These are phyloP conservation scores for Isabelozyma gotoi DNA, from an alignment of 805 yeast species.

Conservation along the genomic window DNA sequence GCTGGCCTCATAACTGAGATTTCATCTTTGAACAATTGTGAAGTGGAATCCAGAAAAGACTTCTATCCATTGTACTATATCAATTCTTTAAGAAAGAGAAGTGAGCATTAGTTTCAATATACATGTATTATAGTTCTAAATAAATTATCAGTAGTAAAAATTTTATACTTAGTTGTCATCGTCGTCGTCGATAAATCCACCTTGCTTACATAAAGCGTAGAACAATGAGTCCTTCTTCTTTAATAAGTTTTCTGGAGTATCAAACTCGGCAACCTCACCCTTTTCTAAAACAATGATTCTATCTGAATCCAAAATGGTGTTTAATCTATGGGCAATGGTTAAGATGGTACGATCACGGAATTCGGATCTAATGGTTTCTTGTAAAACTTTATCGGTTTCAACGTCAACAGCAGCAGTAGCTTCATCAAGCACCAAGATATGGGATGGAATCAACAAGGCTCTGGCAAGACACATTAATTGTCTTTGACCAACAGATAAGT, in stretches of 20 bases:
- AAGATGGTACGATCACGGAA: conserved; percentile 76
- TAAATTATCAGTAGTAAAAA: not conserved
- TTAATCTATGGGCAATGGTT: conserved; percentile 82
- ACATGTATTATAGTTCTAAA: not conserved
- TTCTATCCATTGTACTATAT: conserved; percentile 51
- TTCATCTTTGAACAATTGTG: conserved; percentile 25
- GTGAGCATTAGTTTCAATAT: conserved; percentile 48
- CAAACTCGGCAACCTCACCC: conserved; percentile 77
- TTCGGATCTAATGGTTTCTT: conserved; percentile 73
- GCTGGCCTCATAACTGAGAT: conserved; percentile 20
- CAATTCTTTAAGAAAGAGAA: conserved; percentile 56
- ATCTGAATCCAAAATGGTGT: conserved; percentile 81
- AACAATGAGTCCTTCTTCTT: conserved; percentile 68
- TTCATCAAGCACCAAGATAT: conserved; percentile 71
- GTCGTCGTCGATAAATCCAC: conserved; percentile 54
- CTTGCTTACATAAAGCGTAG: conserved; percentile 78
- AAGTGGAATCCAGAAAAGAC: conserved; percentile 33
- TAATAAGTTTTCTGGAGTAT: conserved; percentile 65
- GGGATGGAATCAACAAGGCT: conserved; percentile 62
- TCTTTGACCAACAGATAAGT: conserved; percentile 54
- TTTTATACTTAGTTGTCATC: not conserved
- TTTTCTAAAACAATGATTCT: conserved; percentile 71
- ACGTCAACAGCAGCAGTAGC: conserved; percentile 91
- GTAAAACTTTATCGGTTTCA: conserved; percentile 75
- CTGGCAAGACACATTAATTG: conserved; percentile 75